Conservation (phyloP, 306 rosid species). For the Leucaena leucocephala region DNA sequence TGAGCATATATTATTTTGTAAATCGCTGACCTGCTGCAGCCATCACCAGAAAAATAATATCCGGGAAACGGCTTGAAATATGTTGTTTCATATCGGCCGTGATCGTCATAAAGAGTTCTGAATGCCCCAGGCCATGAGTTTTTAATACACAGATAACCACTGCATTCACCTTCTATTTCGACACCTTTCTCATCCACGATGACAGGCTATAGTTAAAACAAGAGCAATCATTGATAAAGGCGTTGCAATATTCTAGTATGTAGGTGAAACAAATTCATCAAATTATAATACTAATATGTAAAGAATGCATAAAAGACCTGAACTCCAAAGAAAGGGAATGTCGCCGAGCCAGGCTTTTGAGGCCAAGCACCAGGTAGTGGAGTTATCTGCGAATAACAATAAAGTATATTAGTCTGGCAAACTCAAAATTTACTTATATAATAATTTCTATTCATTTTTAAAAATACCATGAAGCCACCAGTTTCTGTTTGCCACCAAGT, state of each 20-base stretch:
- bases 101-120: conserved; percentile 93
- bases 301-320: conserved; percentile 57
- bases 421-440: not conserved
- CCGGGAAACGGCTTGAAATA: conserved; percentile 97
- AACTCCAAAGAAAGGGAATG: conserved; percentile 97
- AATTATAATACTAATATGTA: conserved; percentile 22
- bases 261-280: conserved; percentile 16
- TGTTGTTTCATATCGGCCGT: conserved; percentile 94
- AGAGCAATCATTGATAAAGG: conserved; percentile 32
- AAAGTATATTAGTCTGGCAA: conserved; percentile 29
- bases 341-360: conserved; percentile 98
- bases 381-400: conserved; percentile 69
- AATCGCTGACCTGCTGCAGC: conserved; percentile 79
- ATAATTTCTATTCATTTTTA: not conserved
- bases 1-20: conserved; percentile 20
- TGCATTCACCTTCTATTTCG: conserved; percentile 94
- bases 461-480: conserved; percentile 94
- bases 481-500: conserved; percentile 99
- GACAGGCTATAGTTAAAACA: conserved; percentile 62
- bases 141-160: conserved; percentile 88
- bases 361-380: conserved; percentile 99
- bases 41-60: conserved; percentile 97
- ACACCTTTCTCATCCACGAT: conserved; percentile 95
- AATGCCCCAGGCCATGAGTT: conserved; percentile 98
- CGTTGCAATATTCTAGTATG: conserved; percentile 18